Evolutionary conservation across 371 early-diverging fungal species (phyloP).

Genomic region (Mortierella sp.): DNA sequence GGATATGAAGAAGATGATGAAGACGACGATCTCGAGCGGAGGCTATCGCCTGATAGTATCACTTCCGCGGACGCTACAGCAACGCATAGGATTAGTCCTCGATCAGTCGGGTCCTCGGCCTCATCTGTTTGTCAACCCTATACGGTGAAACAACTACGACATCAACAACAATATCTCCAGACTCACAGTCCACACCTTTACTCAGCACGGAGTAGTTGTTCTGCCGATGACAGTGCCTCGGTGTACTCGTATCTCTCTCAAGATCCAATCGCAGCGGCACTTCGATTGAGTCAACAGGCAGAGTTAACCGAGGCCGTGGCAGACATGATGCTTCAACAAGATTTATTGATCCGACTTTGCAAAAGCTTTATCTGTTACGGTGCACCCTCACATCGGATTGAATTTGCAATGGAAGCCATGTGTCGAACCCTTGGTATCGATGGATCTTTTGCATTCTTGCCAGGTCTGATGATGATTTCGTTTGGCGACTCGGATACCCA

Average conservation of each 20-base stretch:
- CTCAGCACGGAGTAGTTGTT: slow-evolving; percentile 33
- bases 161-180: slow-evolving; percentile 6
- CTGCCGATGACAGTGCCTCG: slow-evolving; percentile 24
- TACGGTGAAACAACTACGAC: not conserved
- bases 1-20: no score
- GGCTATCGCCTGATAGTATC: no score
- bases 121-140: no score
- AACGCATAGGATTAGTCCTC: no score
- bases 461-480: slow-evolving; percentile 78
- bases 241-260: slow-evolving; percentile 26
- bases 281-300: slow-evolving; percentile 22
- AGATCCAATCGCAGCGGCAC: slow-evolving; percentile 23
- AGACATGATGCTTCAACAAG: slow-evolving; percentile 68
- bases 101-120: no score
- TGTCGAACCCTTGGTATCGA: slow-evolving; percentile 71
- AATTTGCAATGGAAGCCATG: slow-evolving; percentile 64
- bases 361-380: slow-evolving; percentile 68
- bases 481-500: slow-evolving; percentile 80
- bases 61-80: no score
- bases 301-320: slow-evolving; percentile 52
- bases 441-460: slow-evolving; percentile 77
- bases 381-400: slow-evolving; percentile 70
- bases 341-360: slow-evolving; percentile 63
- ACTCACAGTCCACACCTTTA: not conserved
- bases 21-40: no score